These are phyloP conservation scores for Lachancea quebecensis DNA, from an alignment of 805 yeast genomes.

Conservation along the genomic window DNA sequence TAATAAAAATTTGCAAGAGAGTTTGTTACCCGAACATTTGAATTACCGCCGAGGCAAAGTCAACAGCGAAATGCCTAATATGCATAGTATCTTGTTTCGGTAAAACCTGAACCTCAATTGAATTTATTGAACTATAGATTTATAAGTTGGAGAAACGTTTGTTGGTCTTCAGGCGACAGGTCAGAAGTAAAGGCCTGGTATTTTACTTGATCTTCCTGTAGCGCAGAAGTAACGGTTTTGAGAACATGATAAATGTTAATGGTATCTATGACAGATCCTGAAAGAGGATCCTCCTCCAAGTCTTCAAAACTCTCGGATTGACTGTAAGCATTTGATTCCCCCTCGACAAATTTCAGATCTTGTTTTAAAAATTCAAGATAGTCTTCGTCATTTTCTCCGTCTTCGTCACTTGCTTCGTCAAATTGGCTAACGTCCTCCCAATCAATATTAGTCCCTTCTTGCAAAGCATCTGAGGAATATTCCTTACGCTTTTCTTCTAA, in stretches of 20 bases:
- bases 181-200: constrained; percentile 44
- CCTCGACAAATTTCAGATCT: constrained; percentile 31
- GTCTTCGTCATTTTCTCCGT: constrained; percentile 37
- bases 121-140: background rate
- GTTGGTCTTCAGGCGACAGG: constrained; percentile 33
- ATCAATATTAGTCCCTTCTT: constrained; percentile 16
- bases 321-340: constrained; percentile 27
- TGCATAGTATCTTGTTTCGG: background rate
- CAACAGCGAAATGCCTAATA: background rate
- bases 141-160: constrained; percentile 27
- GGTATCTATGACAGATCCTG: constrained; percentile 71
- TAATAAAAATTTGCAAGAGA: background rate
- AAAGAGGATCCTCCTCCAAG: constrained; percentile 72
- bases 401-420: constrained; percentile 25
- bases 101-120: background rate
- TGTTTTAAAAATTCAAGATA: constrained; percentile 43
- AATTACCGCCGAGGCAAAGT: no score
- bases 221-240: constrained; percentile 42
- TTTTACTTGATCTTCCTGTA: constrained; percentile 44
- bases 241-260: constrained; percentile 66
- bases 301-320: constrained; percentile 59
- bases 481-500: constrained; percentile 58
- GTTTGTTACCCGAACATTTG: background rate
- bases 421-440: constrained; percentile 11
- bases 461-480: constrained; percentile 35